These are phyloP conservation scores for Claviceps fusiformis DNA, from an alignment of 2,329 filamentous ascomycete genomes.

Conservation along the genomic window DNA sequence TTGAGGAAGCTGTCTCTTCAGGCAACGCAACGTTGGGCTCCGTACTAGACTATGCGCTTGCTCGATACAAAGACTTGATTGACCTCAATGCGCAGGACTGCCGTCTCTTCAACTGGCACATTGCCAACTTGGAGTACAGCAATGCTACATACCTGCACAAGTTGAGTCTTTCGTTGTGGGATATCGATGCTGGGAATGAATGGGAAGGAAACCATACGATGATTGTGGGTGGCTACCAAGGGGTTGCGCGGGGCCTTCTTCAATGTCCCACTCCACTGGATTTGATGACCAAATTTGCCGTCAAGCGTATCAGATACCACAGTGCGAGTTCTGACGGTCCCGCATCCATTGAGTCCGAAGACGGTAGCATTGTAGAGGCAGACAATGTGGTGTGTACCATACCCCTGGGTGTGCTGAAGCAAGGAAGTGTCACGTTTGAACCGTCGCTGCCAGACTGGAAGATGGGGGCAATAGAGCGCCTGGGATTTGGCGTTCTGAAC, in stretches of 20 bases:
- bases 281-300: conserved; percentile 58
- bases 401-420: conserved; percentile 81
- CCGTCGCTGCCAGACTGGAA: conserved; percentile 86
- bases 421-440: conserved; percentile 70
- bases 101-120: conserved; percentile 91
- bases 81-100: conserved; percentile 78
- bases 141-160: conserved; percentile 82
- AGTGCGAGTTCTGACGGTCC: conserved; percentile 29
- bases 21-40: conserved; percentile 67
- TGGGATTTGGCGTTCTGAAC: conserved; percentile 90
- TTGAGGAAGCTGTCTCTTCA: conserved; percentile 50
- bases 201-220: conserved; percentile 93
- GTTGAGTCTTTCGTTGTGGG: conserved; percentile 83
- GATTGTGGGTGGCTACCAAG: conserved; percentile 86
- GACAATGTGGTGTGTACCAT: conserved; percentile 85
- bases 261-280: conserved; percentile 64
- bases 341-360: conserved; percentile 58
- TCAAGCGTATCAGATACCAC: conserved; percentile 58
- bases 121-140: conserved; percentile 95
- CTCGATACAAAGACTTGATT: conserved; percentile 72
- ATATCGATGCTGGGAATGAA: conserved; percentile 94
- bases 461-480: conserved; percentile 58
- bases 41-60: conserved; percentile 85
- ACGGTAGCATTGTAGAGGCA: conserved; percentile 66
- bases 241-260: conserved; percentile 76